A percentile compares a stretch with the other conserved stretches of the same genome.
Evolutionary conservation across 768 basidiomycete genomes (phyloP).

Genomic region (Dioszegia hungarica): DNA sequence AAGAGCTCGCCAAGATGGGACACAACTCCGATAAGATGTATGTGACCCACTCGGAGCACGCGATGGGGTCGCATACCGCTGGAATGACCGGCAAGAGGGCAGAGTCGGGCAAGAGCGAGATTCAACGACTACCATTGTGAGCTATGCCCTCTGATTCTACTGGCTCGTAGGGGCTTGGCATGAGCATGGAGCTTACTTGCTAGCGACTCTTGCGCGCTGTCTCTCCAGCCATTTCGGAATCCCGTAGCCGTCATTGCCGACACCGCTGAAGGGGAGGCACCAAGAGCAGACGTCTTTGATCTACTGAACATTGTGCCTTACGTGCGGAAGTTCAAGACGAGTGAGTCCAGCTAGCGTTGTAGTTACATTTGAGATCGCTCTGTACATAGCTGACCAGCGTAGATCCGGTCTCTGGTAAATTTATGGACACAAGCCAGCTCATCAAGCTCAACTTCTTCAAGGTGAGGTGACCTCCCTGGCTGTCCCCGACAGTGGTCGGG

Average conservation of each 20-base stretch:
- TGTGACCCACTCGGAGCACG: conserved; percentile 49
- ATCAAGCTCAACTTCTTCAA: conserved; percentile 52
- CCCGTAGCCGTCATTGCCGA: conserved; percentile 67
- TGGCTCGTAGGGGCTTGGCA: neutral
- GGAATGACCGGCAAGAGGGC: conserved; percentile 39
- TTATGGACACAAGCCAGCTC: conserved; percentile 48
- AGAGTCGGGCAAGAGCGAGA: conserved; percentile 36
- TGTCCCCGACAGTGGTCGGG: too few species aligned
- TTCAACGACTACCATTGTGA: conserved; percentile 46
- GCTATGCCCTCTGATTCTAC: neutral
- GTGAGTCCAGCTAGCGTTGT: conserved; percentile 20
- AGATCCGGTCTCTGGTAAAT: conserved; percentile 53
- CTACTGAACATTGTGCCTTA: conserved; percentile 89
- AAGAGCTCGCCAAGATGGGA: conserved; percentile 30
- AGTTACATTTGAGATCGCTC: too few species aligned
- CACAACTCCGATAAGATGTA: conserved; percentile 48
- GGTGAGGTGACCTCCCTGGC: conserved; percentile 52
- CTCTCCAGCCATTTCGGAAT: conserved; percentile 80
- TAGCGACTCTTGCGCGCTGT: conserved; percentile 79
- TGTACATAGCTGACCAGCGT: neutral
- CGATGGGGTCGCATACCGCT: conserved; percentile 41
- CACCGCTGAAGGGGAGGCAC: conserved; percentile 60
- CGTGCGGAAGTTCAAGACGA: conserved; percentile 60
- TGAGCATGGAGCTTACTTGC: neutral
- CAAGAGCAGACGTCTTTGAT: conserved; percentile 65